Percentiles rank a stretch among this genome's conserved stretches.
These are phyloP conservation scores for Huntiella moniliformis DNA, from an alignment of 2,329 filamentous ascomycete genomes.

Conservation along the genomic window DNA sequence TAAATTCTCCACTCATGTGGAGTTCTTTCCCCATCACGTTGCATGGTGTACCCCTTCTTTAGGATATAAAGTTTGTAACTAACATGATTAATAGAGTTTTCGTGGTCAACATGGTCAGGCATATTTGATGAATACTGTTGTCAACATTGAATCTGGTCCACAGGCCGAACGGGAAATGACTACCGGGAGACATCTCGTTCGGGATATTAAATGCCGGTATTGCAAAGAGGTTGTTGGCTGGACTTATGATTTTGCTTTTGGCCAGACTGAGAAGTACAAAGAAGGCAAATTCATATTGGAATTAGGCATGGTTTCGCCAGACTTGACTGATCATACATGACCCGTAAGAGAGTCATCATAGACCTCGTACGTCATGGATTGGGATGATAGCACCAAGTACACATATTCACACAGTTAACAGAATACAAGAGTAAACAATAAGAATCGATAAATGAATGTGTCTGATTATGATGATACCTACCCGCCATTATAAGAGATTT, in stretches of 20 bases:
- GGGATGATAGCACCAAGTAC: too few species aligned
- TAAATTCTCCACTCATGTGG: too few species aligned
- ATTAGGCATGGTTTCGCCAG: conserved; percentile 49
- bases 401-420: too few species aligned
- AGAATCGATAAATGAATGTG: too few species aligned
- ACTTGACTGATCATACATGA: background rate
- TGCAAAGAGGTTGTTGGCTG: conserved; percentile 89
- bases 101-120: conserved; percentile 96
- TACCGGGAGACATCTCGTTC: conserved; percentile 81
- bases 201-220: conserved; percentile 79
- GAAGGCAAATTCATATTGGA: conserved; percentile 97
- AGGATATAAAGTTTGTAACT: background rate
- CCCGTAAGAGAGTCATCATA: too few species aligned
- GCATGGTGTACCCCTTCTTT: background rate
- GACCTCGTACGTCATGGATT: too few species aligned
- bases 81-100: conserved; percentile 52
- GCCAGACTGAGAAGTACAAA: conserved; percentile 88
- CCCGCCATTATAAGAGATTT: too few species aligned
- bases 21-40: conserved; percentile 17
- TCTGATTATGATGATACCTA: too few species aligned
- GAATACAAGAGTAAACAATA: too few species aligned
- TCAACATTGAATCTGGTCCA: conserved; percentile 71
- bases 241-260: conserved; percentile 98
- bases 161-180: conserved; percentile 96
- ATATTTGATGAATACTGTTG: conserved; percentile 84